phyloP scores from a whole-genome alignment of 768 basidiomycete species.

The Boletus fagicola region DNA sequence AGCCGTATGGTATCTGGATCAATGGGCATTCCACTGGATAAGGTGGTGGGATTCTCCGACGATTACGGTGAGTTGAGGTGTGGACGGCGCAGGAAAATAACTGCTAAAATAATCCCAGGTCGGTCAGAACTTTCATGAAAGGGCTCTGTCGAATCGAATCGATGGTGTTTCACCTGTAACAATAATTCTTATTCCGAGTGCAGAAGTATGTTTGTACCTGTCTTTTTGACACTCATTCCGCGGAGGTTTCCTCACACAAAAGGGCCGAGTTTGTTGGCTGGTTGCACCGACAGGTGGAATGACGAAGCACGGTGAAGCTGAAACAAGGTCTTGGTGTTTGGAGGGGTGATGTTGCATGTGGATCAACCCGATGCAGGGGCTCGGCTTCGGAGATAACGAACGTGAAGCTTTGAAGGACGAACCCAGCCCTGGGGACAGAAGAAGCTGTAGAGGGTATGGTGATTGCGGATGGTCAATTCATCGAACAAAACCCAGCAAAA shows the following conservation, averaged over 20 bases:
- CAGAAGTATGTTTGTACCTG: neutral
- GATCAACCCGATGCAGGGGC: neutral
- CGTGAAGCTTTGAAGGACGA: too few species aligned
- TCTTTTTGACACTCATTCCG: neutral
- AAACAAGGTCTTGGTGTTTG: neutral
- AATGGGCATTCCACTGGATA: too few species aligned
- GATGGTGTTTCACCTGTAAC: neutral
- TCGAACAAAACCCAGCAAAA: neutral
- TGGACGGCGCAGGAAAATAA: neutral
- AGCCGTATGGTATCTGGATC: neutral
- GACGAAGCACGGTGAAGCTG: constrained; percentile 5
- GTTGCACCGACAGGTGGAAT: constrained; percentile 1
- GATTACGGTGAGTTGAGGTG: neutral
- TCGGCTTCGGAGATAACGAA: neutral
- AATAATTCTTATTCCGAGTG: neutral
- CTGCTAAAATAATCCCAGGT: neutral
- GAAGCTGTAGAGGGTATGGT: neutral
- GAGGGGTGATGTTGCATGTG: neutral
- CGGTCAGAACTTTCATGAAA: neutral
- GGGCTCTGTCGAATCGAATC: neutral
- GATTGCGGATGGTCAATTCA: neutral
- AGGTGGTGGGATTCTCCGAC: neutral
- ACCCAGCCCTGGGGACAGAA: neutral
- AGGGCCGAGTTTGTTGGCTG: neutral
- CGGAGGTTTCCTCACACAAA: neutral